These are phyloP conservation scores for Lentinula aciculospora DNA, from an alignment of 768 basidiomycete genomes.

Conservation along the genomic window DNA sequence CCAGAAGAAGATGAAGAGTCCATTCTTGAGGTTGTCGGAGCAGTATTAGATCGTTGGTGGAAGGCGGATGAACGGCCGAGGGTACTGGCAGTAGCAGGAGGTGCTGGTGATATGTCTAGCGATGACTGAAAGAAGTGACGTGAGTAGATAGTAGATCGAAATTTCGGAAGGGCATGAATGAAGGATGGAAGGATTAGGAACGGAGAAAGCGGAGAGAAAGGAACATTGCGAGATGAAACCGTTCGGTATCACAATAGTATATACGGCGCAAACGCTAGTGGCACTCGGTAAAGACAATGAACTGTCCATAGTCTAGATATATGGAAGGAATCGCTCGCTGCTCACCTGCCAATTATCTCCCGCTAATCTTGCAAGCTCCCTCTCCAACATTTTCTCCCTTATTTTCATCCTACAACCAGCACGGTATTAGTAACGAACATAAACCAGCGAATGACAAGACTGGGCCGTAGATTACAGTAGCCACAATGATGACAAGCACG, in stretches of 20 bases:
- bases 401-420: conserved; percentile 40
- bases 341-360: conserved; percentile 83
- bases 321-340: conserved; percentile 2
- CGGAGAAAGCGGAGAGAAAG: conserved; percentile 27
- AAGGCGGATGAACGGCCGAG: conserved; percentile 19
- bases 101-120: conserved; percentile 29
- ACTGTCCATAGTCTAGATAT: neutral
- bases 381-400: conserved; percentile 75
- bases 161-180: neutral
- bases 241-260: no score
- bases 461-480: neutral
- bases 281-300: conserved; percentile 21
- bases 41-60: conserved; percentile 5
- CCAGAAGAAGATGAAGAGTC: conserved; percentile 9
- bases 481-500: neutral
- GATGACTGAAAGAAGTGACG: conserved; percentile 14
- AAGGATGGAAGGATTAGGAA: conserved; percentile 3
- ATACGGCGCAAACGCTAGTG: conserved; percentile 14
- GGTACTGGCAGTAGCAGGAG: conserved; percentile 10
- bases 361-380: conserved; percentile 60
- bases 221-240: conserved; percentile 22
- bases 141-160: neutral
- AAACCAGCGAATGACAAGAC: neutral
- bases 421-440: neutral
- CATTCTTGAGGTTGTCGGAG: conserved; percentile 12